Evolutionary conservation across 2,329 filamentous ascomycete genomes (phyloP), one percentile per base, ranked within the genome.

Genomic region (Mycogone perniciosa): DNA sequence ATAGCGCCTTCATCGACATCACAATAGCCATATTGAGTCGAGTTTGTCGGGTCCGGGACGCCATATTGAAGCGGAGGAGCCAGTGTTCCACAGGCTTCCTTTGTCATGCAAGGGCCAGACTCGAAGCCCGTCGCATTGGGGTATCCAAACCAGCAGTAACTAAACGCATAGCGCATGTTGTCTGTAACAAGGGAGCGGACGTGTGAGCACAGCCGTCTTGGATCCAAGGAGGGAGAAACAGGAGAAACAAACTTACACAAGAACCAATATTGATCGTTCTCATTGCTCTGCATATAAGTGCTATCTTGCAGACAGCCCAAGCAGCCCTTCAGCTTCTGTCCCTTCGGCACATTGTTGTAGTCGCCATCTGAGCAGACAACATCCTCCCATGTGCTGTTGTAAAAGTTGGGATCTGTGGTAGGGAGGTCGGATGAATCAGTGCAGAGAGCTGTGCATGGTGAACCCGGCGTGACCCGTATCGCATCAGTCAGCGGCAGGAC

Each of bases 251-350:
- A 66, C 77, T 65, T 70, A 80, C 77, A 79, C 40, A 81, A 57
- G 54, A 80, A 81, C 77, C 77, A 80, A 44, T 69, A 67, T 54
- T 77, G 75, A 55, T 81, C 78, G 49, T 64, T 80, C 63, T 81
- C 76, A 6, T 52, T 51, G 1, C 71, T 75, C 34, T 74, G 65
- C 3, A 66, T 60, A 53, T 72, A 79, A 7, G 67, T 69, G 62
- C 77, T 81, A 30, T 70, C 71, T 58, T 81, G 73, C 30, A 81
- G 65, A 58, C 78, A 81, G 35, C 63, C 71, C 62, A 81, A 67
- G 59, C 78, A 81, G 10, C 62, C 64, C 57, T 73, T 64, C 60
- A 76, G 76, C 58, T 74, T 77, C 46, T 66, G 65, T 1, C 77
- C 77, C 3, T 60, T 46, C 0, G 65, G 30, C 2, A 67, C 61